A percentile compares a stretch with the other conserved stretches of the same genome.
Conservation (phyloP, 805 yeast genomes). For the Cyberlindnera xishuangbannaensis region DNA sequence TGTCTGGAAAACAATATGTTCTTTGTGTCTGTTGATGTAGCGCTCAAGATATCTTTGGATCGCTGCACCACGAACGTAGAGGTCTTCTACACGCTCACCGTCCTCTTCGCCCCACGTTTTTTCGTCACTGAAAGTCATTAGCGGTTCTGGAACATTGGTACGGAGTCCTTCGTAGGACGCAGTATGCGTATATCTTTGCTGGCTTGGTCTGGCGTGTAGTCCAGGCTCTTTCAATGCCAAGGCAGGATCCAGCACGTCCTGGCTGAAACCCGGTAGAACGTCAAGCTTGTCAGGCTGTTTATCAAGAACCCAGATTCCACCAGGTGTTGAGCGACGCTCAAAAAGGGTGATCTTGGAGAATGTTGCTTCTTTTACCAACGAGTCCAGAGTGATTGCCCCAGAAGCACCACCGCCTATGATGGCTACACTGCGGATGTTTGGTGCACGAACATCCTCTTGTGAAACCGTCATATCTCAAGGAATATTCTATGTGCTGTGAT, state of each 20-base stretch:
- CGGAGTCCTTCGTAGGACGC: constrained; percentile 27
- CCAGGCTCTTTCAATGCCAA: constrained; percentile 1
- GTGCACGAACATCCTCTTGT: no score
- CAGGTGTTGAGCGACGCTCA: constrained; percentile 35
- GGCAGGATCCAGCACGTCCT: constrained; percentile 25
- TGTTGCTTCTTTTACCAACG: constrained; percentile 30
- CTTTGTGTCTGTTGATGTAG: constrained; percentile 33
- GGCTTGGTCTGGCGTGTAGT: constrained; percentile 3
- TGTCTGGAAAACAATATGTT: constrained; percentile 27
- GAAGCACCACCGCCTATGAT: constrained; percentile 50
- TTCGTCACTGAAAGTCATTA: constrained; percentile 41
- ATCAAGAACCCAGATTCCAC: constrained; percentile 37
- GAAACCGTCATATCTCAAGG: no score
- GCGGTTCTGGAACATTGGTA: constrained; percentile 38
- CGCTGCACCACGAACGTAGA: constrained; percentile 44
- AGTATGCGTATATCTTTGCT: constrained; percentile 26
- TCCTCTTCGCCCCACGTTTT: constrained; percentile 28
- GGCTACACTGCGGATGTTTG: constrained; percentile 26
- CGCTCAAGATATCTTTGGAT: constrained; percentile 49
- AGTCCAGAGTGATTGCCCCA: constrained; percentile 38
- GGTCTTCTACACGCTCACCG: constrained; percentile 28
- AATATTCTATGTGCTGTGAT: no score
- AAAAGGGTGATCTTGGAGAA: constrained; percentile 33
- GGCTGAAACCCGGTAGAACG: constrained; percentile 26
- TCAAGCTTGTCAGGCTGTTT: constrained; percentile 19